A percentile compares a stretch with the other conserved stretches of the same genome.
Evolutionary conservation across 2,329 filamentous ascomycete genomes (phyloP).

Genomic region (Aspergillus cejpii): DNA sequence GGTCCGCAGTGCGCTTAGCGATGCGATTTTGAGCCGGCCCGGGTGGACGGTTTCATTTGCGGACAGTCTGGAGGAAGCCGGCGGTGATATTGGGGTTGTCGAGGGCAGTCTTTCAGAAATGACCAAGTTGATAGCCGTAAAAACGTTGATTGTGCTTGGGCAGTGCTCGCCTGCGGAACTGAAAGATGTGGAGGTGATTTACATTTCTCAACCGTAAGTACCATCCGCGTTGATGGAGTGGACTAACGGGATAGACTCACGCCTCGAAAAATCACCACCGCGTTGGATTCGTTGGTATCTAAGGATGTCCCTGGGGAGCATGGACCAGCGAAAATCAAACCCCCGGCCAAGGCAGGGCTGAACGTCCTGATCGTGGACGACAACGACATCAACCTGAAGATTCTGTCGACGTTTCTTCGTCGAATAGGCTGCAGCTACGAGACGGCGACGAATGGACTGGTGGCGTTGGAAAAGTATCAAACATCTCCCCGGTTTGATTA

Average conservation of each 20-base stretch:
- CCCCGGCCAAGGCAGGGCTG: slow-evolving; percentile 3
- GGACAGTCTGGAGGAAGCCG: slow-evolving; percentile 17
- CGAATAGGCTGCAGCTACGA: slow-evolving; percentile 34
- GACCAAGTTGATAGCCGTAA: slow-evolving; percentile 8
- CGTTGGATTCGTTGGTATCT: slow-evolving; percentile 17
- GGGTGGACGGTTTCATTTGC: slow-evolving; percentile 24
- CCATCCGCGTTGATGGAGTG: not conserved
- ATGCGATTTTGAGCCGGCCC: slow-evolving; percentile 18
- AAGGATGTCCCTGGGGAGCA: slow-evolving; percentile 12
- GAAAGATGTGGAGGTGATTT: slow-evolving; percentile 16
- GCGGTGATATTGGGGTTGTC: slow-evolving; percentile 25
- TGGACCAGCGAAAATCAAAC: slow-evolving; percentile 2
- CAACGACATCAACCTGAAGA: slow-evolving; percentile 39
- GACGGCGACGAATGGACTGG: slow-evolving; percentile 36
- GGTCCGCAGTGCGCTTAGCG: slow-evolving; percentile 22
- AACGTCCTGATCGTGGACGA: slow-evolving; percentile 39
- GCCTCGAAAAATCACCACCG: slow-evolving; percentile 22
- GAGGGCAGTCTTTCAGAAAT: slow-evolving; percentile 21
- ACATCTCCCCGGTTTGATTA: slow-evolving; percentile 30
- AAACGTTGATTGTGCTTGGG: slow-evolving; percentile 21
- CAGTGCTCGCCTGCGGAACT: too few species aligned
- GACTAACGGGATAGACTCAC: slow-evolving; percentile 21
- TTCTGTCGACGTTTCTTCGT: slow-evolving; percentile 35
- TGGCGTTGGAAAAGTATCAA: slow-evolving; percentile 35
- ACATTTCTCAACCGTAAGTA: slow-evolving; percentile 26